Base-by-base conservation (phyloP, 257 asterid genomes). In the Solanum arcanum region DNA sequence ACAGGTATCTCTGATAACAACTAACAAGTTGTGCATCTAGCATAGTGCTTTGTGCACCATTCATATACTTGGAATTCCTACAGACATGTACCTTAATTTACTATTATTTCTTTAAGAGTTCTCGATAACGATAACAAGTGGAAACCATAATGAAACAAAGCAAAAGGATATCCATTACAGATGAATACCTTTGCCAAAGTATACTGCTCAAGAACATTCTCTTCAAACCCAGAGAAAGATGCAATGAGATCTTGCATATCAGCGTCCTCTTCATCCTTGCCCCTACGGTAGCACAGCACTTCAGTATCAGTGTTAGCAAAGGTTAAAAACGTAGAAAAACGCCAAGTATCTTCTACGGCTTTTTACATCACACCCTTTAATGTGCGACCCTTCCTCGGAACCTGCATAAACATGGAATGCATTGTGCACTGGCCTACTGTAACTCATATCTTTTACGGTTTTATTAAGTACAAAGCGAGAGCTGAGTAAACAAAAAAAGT, bases 191-290 rank as follows among this genome's bases (percentile, higher is more conserved):
- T 97, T 37, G 95, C 97, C 87, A 93, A 92, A 89, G 99, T 96
- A 90, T 97, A 97, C 89, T 93, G 96, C 90, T 90, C 94, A 88
- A 97, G 94, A 86, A 97, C 95, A 91, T 95, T 95, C 94, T 97
- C 99, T 91, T 97, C 99, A 88, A 95, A 95, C 74, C 94, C 94
- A 27, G 96, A 93, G 91, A 94, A 94, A 47, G 98, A 94, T 89
- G 78, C 59, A 39, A 95, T 89, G 88, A 97, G 92, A 89, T 95
- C 99, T 89, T 94, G 93, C 91, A 94, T 91, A 90, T 97, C 99
- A 87, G 74, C 87, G 86, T 93, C 97, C 70, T 92, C 97, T 87
- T 95, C 99, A 60, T 86, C 93, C 86, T 93, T 92, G 73, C 86
- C 97, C 91, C 99, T 97, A 92, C 75, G 62, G 85, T 12, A 59